Conservation (phyloP, 176 grass and related monocot species). For the Oryza australiensis region DNA sequence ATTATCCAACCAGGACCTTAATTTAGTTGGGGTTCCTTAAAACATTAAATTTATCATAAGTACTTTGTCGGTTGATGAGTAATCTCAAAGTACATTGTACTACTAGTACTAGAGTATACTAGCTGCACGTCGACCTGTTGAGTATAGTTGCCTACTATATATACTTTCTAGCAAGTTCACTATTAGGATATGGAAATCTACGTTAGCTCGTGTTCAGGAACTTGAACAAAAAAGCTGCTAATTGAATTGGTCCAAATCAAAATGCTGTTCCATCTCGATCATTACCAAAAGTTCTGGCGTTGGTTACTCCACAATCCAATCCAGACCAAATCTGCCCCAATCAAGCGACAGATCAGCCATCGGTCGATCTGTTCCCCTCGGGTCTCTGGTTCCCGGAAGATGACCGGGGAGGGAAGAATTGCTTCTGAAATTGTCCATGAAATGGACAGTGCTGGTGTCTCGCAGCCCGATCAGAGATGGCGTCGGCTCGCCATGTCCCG, state of each 20-base stretch:
- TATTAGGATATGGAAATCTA: background rate
- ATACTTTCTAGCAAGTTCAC: too few species aligned
- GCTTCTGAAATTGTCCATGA: constrained; percentile 18
- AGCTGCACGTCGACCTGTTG: background rate
- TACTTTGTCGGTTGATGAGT: background rate
- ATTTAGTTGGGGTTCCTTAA: background rate
- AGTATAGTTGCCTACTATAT: background rate
- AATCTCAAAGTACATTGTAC: too few species aligned
- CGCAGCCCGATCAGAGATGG: background rate
- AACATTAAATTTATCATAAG: background rate
- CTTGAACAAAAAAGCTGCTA: background rate
- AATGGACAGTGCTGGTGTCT: constrained; percentile 6
- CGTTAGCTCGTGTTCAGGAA: background rate
- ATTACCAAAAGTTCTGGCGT: background rate
- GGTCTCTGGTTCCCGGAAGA: constrained; percentile 33
- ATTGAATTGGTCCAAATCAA: background rate
- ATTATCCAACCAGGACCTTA: too few species aligned
- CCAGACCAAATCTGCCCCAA: background rate
- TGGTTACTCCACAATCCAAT: background rate
- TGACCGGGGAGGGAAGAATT: constrained; percentile 4
- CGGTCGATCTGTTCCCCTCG: constrained; percentile 6
- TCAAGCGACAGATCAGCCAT: constrained; percentile 3
- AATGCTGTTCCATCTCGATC: background rate
- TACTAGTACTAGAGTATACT: too few species aligned
- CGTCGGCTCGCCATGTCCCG: constrained; percentile 38